A percentile compares a stretch with the other conserved stretches of the same genome.
These are phyloP conservation scores for Fusarium citri DNA, from an alignment of 2,329 filamentous ascomycete genomes.

Conservation along the genomic window DNA sequence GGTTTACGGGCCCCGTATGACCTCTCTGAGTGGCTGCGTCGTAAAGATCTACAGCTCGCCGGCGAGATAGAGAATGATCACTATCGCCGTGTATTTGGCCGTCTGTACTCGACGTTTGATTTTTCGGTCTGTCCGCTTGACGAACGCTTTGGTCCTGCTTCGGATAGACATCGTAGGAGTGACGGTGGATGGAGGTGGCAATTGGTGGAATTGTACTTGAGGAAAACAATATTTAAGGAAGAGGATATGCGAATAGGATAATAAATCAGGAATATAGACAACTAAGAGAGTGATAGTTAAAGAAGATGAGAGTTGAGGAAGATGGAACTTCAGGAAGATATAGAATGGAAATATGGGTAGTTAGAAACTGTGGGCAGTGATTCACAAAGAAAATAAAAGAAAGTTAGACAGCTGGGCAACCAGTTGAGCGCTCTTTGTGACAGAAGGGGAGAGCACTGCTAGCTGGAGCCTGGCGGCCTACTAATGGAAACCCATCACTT, in stretches of 20 bases:
- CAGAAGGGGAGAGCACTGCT: background rate
- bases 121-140: background rate
- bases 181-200: fast-evolving
- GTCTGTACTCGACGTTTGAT: background rate
- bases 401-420: background rate
- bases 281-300: background rate
- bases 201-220: background rate
- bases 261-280: too few species aligned
- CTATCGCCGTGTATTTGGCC: background rate
- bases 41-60: background rate
- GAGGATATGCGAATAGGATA: too few species aligned
- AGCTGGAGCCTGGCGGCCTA: background rate
- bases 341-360: too few species aligned
- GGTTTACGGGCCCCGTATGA: background rate
- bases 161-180: background rate
- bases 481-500: too few species aligned
- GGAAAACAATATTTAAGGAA: too few species aligned
- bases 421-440: background rate
- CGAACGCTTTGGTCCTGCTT: background rate
- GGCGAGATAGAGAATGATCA: background rate
- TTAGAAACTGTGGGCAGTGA: background rate
- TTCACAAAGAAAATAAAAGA: background rate
- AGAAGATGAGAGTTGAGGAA: background rate
- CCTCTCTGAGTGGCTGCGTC: background rate
- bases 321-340: background rate